Conservation (phyloP, 352 stramenopile genomes). For the Pythium sukuiense region DNA sequence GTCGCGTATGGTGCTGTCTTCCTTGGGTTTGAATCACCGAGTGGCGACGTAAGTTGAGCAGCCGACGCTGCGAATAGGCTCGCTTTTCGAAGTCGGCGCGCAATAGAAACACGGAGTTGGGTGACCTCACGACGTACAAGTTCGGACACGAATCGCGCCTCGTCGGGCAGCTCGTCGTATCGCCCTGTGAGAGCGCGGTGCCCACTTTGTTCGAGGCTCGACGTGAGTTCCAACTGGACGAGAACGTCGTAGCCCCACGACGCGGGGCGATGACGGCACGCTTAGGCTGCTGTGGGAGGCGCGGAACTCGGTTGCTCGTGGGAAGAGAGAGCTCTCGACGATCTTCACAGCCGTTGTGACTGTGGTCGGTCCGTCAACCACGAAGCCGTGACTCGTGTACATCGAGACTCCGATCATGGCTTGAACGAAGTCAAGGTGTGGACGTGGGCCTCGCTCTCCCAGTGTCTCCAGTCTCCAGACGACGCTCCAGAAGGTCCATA, state of each 20-base stretch:
- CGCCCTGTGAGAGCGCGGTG: neutral
- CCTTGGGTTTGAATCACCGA: conserved; percentile 1
- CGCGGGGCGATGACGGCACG: too few species aligned
- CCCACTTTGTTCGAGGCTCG: too few species aligned
- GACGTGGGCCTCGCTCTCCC: too few species aligned
- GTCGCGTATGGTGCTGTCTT: neutral
- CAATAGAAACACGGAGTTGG: conserved; percentile 11
- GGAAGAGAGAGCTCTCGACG: conserved; percentile 16
- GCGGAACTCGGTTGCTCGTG: neutral
- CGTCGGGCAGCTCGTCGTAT: neutral
- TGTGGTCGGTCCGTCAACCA: conserved; percentile 2
- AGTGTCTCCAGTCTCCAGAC: too few species aligned
- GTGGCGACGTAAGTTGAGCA: conserved; percentile 6
- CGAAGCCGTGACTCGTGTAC: conserved; percentile 5
- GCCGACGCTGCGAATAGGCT: neutral
- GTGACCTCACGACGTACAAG: conserved; percentile 4
- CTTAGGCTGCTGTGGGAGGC: neutral
- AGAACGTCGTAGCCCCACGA: too few species aligned
- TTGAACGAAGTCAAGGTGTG: too few species aligned
- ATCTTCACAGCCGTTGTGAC: conserved; percentile 10
- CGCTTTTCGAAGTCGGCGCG: conserved; percentile 7
- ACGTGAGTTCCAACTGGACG: too few species aligned
- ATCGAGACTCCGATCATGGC: conserved; percentile 6
- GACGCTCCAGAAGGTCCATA: too few species aligned
- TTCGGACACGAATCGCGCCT: neutral